Conservation (phyloP, 768 basidiomycete genomes). For the Kwoniella mangroviensis region DNA sequence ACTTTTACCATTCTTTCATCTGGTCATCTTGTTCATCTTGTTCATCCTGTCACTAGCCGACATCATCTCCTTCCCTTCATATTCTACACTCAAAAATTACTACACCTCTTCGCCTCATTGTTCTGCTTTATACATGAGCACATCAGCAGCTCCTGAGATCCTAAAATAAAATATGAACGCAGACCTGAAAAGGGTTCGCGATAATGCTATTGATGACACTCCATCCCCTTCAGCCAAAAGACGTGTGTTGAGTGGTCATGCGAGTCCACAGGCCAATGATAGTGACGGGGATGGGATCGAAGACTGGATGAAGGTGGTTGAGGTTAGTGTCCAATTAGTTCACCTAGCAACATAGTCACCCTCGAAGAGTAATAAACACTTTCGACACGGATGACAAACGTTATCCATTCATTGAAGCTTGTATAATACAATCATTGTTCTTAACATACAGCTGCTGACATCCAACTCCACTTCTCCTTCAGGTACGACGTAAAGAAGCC, state of each 20-base stretch:
- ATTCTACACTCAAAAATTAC: not conserved
- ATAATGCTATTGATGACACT: slow-evolving; percentile 38
- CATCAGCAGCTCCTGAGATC: not conserved
- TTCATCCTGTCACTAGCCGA: not conserved
- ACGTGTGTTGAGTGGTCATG: slow-evolving; percentile 25
- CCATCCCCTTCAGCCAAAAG: slow-evolving; percentile 35
- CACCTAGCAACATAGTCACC: too few species aligned
- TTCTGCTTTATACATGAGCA: not conserved
- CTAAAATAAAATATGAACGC: slow-evolving; percentile 41
- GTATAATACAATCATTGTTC: not conserved
- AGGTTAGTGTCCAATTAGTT: slow-evolving; percentile 34
- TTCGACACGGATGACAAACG: not conserved
- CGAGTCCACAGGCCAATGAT: slow-evolving; percentile 17
- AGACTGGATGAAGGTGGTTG: slow-evolving; percentile 51
- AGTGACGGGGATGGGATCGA: slow-evolving; percentile 39
- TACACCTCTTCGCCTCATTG: not conserved
- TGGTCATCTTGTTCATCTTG: not conserved
- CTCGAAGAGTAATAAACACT: too few species aligned
- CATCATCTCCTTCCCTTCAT: not conserved
- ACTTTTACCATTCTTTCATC: too few species aligned
- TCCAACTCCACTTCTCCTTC: not conserved
- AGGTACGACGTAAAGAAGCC: slow-evolving; percentile 47
- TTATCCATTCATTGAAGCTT: not conserved
- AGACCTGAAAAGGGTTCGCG: slow-evolving; percentile 52
- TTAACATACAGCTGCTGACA: not conserved